phyloP scores from a whole-genome alignment of 176 grass and related monocot genomes.

The Neostapfia colusana region DNA sequence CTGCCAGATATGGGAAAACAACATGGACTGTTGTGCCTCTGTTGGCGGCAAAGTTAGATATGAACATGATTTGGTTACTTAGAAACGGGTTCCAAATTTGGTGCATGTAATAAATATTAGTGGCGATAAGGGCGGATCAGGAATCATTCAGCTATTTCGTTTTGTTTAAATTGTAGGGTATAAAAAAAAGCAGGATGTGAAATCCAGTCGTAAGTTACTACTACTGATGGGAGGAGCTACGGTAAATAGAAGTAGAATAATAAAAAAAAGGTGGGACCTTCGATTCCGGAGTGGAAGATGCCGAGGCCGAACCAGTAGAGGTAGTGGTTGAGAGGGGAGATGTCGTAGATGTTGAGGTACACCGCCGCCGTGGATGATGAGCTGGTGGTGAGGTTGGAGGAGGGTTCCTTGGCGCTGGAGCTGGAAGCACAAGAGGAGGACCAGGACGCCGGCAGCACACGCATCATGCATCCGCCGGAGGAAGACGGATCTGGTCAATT shows the following conservation, averaged over 20 bases:
- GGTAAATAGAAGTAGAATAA: too few relatives aligned
- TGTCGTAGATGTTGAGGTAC: constrained; percentile 94
- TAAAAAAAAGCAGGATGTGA: not conserved
- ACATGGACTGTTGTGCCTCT: not conserved
- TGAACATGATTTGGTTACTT: not conserved
- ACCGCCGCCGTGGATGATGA: constrained; percentile 7
- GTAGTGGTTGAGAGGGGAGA: constrained; percentile 84
- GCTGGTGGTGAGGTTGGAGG: not conserved
- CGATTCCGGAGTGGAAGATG: constrained; percentile 88
- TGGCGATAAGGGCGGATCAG: not conserved
- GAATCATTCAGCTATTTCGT: not conserved
- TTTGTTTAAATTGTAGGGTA: not conserved
- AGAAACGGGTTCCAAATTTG: not conserved
- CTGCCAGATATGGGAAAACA: not conserved
- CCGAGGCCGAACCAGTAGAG: constrained; percentile 96
- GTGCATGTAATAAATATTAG: not conserved
- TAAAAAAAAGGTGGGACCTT: constrained; percentile 44
- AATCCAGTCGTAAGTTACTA: not conserved
- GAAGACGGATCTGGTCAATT: constrained; percentile 5
- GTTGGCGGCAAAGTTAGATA: not conserved
- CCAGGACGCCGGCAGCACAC: constrained; percentile 47
- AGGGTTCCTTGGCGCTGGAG: not conserved
- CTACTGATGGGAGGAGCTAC: not conserved
- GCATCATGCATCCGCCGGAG: not conserved
- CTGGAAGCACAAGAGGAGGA: constrained; percentile 2